Evolutionary conservation across 805 yeast genomes (phyloP), one percentile per base, ranked within the genome.

Genomic region (Isabelozyma rhagii): DNA sequence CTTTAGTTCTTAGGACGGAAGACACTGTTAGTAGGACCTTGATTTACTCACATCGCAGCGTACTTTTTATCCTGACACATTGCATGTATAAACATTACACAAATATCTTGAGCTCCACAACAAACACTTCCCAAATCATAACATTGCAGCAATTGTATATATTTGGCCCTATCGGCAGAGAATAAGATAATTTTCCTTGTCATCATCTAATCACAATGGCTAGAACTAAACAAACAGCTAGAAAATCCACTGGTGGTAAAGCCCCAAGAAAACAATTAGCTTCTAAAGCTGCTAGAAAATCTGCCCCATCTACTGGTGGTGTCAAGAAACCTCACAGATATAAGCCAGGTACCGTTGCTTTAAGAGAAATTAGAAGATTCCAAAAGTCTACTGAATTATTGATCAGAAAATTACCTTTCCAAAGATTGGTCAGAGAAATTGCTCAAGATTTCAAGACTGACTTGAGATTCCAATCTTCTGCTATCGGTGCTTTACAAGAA

Each of bases 211-310:
- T 55, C 53, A 61, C 49, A 50, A 74, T 74, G 79, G 79, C 79
- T 60, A 74, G 79, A 74, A 74, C 79, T 51, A 74, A 74, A 60
- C 79, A 74, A 72, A 74, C 79, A 49, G 79, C 79, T 51, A 74
- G 79, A 74, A 74, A 74, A 64, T 74, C 78, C 52, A 74, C 79
- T 55, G 79, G 79, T 69, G 79, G 79, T 67, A 74, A 74, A 63
- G 79, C 79, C 51, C 79, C 79, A 62, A 74, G 79, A 74, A 74
- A 74, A 64, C 79, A 74, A 63, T 72, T 74, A 63, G 79, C 79
- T 60, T 74, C 79, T 54, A 74, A 74, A 69, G 79, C 79, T 56
- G 79, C 79, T 56, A 72, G 79, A 71, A 74, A 74, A 63, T 74
- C 79, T 46, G 79, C 79, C 49, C 79, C 79, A 61, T 71, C 75